Base-by-base conservation (phyloP, 768 basidiomycete species). In the Russula vinacea region DNA sequence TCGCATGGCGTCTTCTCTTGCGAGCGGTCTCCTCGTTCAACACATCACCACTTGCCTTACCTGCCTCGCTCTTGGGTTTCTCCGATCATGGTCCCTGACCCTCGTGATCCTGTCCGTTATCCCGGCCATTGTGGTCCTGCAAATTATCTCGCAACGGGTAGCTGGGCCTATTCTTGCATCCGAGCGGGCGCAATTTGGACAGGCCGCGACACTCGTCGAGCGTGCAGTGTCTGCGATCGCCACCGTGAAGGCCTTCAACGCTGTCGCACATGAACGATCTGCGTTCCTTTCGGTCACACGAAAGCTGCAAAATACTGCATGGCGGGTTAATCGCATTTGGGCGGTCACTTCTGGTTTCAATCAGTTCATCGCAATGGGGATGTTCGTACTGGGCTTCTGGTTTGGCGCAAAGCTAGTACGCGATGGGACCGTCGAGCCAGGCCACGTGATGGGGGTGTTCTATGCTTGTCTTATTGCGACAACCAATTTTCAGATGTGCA, bases 301-400 rank as follows among this genome's bases (percentile, higher is more conserved):
- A 29, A 70, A 73, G 37, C 75, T 87, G 7, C 78, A 79, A 24
- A 66, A 56, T 0, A 80, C 83, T 6, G 83, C 88, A 13, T 74
- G 77, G 52, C 77, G 76, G 32, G 80, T 91, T 51, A 83, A 85
- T 62, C 72, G 78, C 26, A 79, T 95, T 4, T 98, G 94, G 94
- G 92, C 88, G 2, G 33, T 86, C 40, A 85, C 87, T 5, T 76
- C 80, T 1, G 89, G 84, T 22, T 64, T 87, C 16, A 83, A 83
- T 3, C 92, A 94, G 70, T 95, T 97, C 72, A 80, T 89, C 62
- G 83, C 89, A 70, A 87, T 94, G 81, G 83, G 83, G 32, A 95
- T 97, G 86, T 99, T 98, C 75, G 93, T 98, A 9, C 89, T 94
- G 71, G 94, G 88, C 0, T 98, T 98, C 76, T 98, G 96, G 94